Evolutionary conservation across 2,329 filamentous ascomycete species (phyloP), one percentile per base, ranked within the genome.

Genomic region (Neofusicoccum parvum): DNA sequence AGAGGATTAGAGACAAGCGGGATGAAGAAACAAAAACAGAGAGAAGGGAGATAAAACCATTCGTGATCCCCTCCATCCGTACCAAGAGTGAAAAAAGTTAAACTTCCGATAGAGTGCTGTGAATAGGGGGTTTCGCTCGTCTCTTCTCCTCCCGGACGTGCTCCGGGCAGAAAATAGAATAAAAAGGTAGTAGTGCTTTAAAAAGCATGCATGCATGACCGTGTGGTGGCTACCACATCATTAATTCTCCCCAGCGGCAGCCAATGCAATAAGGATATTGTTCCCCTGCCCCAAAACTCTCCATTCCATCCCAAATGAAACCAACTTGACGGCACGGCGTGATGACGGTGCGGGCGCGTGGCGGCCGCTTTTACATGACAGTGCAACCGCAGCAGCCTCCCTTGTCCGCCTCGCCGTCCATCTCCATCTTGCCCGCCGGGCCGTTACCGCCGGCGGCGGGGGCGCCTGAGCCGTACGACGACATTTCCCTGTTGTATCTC

Each of bases 401-500:
- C 75, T 90, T 87, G 72, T 85, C 80, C 72, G 88, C 85, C 68
- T 87, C 86, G 67, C 89, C 88, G 70, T 90, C 88, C 73, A 95
- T 87, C 71, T 96, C 91, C 86, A 96, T 89, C 81, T 94, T 92
- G 83, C 87, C 85, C 67, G 82, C 78, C 69, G 85, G 73, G 72
- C 86, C 87, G 72, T 85, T 86, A 69, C 81, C 80, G 67, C 82
- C 83, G 71, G 68, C 88, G 82, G 67, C 85, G 83, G 73, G 87
- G 83, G 70, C 89, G 65, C 90, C 90, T 68, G 89, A 88, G 50
- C 90, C 88, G 80, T 96, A 92, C 67, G 92, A 92, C 67, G 94
- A 93, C 89, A 97, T 96, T 77, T 98, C 94, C 79, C 95, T 94
- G 88, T 99, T 98, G 83, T 96, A 98, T 81, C 92, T 91, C 81